These are phyloP conservation scores for Candida smagusa DNA, from an alignment of 1,139 yeast species.

Conservation along the genomic window DNA sequence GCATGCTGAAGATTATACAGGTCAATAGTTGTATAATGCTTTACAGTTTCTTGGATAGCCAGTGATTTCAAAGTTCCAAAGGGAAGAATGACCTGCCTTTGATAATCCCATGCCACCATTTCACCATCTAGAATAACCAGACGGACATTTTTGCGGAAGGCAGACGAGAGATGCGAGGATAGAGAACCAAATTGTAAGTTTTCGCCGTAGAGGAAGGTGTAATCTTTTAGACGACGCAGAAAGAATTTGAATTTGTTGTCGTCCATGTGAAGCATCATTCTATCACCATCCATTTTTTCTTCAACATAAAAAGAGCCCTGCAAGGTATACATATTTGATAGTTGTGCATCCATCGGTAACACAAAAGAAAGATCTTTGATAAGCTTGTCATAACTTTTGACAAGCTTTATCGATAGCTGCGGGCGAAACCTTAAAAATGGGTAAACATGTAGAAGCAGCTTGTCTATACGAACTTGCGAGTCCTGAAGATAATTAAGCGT, in stretches of 20 bases:
- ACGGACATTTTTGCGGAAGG: slow-evolving; percentile 39
- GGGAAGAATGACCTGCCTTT: slow-evolving; percentile 59
- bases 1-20: slow-evolving; percentile 36
- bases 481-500: slow-evolving; percentile 61
- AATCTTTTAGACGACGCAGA: slow-evolving; percentile 71
- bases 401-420: slow-evolving; percentile 60
- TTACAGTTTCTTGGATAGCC: slow-evolving; percentile 54
- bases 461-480: slow-evolving; percentile 39
- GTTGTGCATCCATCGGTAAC: slow-evolving; percentile 20
- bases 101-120: slow-evolving; percentile 83
- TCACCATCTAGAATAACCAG: slow-evolving; percentile 83
- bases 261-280: slow-evolving; percentile 68
- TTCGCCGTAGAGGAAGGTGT: slow-evolving; percentile 72
- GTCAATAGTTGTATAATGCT: slow-evolving; percentile 39
- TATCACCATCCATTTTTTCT: slow-evolving; percentile 92
- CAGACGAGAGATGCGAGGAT: slow-evolving; percentile 50
- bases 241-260: slow-evolving; percentile 53
- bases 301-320: slow-evolving; percentile 63
- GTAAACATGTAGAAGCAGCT: slow-evolving; percentile 44
- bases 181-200: slow-evolving; percentile 56
- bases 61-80: slow-evolving; percentile 76
- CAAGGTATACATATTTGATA: slow-evolving; percentile 16
- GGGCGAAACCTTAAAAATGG: slow-evolving; percentile 64
- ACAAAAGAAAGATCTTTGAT: slow-evolving; percentile 37
- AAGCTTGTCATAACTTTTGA: slow-evolving; percentile 45